Percentiles rank a stretch among this genome's conserved stretches.
These are phyloP conservation scores for Crucibulum laeve DNA, from an alignment of 768 basidiomycete species.

Conservation along the genomic window DNA sequence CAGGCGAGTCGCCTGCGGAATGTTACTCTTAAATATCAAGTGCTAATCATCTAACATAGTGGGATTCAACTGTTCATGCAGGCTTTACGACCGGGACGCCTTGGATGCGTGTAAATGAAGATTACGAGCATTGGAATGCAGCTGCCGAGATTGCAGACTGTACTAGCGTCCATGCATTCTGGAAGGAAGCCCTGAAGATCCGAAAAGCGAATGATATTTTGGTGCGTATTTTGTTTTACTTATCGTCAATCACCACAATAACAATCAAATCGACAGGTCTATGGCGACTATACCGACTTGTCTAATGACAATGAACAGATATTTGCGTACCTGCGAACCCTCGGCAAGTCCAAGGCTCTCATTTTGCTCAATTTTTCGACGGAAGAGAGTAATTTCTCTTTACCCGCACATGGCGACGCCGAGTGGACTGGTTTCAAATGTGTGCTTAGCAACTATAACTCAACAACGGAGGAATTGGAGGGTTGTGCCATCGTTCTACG, in stretches of 20 bases:
- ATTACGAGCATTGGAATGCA: slow-evolving; percentile 59
- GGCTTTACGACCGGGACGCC: slow-evolving; percentile 65
- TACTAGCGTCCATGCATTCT: slow-evolving; percentile 57
- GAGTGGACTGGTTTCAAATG: slow-evolving; percentile 12
- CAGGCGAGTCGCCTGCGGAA: slow-evolving; percentile 33
- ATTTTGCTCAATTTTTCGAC: slow-evolving; percentile 46
- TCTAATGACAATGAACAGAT: slow-evolving; percentile 41
- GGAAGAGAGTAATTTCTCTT: slow-evolving; percentile 17
- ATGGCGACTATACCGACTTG: slow-evolving; percentile 55
- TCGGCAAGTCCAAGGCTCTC: slow-evolving; percentile 29
- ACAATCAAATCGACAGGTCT: slow-evolving; percentile 32
- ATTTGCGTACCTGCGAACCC: slow-evolving; percentile 48
- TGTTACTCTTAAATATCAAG: neutral
- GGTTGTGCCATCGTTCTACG: slow-evolving; percentile 8
- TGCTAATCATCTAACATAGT: slow-evolving; percentile 29
- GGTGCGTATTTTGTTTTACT: slow-evolving; percentile 27
- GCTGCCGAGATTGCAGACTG: slow-evolving; percentile 39
- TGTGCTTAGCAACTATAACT: slow-evolving; percentile 25
- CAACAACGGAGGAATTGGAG: neutral
- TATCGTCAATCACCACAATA: neutral
- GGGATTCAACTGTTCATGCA: slow-evolving; percentile 48
- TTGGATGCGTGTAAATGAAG: slow-evolving; percentile 76
- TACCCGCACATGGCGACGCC: neutral
- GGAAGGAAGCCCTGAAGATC: slow-evolving; percentile 47
- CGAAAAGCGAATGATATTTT: slow-evolving; percentile 52